Evolutionary conservation across 768 basidiomycete species (phyloP).

Genomic region (Scleroderma bovista): DNA sequence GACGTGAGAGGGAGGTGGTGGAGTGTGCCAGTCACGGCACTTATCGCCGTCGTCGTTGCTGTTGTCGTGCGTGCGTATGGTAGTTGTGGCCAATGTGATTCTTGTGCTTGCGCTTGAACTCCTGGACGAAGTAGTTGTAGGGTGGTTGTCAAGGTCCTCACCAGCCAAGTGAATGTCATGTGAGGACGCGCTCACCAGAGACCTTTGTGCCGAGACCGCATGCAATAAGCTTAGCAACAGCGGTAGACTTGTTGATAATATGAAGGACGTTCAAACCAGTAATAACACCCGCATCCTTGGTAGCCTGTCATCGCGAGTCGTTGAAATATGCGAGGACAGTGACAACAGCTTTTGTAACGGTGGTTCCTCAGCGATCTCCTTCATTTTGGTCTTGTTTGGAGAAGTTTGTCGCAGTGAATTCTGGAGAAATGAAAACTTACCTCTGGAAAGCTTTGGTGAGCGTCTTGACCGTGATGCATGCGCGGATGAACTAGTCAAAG

Average conservation of each 20-base stretch:
- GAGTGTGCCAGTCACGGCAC: no score
- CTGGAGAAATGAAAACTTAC: slow-evolving; percentile 34
- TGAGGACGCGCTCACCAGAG: slow-evolving; percentile 50
- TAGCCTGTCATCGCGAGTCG: slow-evolving; percentile 62
- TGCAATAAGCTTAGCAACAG: slow-evolving; percentile 64
- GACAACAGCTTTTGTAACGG: slow-evolving; percentile 54
- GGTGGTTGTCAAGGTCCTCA: slow-evolving; percentile 67
- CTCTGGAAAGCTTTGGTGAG: slow-evolving; percentile 77
- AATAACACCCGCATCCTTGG: slow-evolving; percentile 62
- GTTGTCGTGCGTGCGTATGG: no score
- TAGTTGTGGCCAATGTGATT: no score
- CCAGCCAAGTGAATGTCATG: slow-evolving; percentile 48
- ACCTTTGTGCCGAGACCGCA: slow-evolving; percentile 58
- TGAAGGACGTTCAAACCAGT: slow-evolving; percentile 61
- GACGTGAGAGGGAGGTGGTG: no score
- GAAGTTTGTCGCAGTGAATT: no score
- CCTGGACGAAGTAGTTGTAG: slow-evolving; percentile 56
- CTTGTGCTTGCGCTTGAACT: not conserved
- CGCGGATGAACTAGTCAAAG: slow-evolving; percentile 82
- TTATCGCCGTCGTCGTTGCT: no score
- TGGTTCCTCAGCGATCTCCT: slow-evolving; percentile 65
- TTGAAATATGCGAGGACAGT: slow-evolving; percentile 63
- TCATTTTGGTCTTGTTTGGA: slow-evolving; percentile 68
- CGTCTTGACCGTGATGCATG: slow-evolving; percentile 76
- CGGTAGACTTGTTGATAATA: slow-evolving; percentile 67